phyloP scores from a whole-genome alignment of 768 basidiomycete species.

The Daedalea quercina region DNA sequence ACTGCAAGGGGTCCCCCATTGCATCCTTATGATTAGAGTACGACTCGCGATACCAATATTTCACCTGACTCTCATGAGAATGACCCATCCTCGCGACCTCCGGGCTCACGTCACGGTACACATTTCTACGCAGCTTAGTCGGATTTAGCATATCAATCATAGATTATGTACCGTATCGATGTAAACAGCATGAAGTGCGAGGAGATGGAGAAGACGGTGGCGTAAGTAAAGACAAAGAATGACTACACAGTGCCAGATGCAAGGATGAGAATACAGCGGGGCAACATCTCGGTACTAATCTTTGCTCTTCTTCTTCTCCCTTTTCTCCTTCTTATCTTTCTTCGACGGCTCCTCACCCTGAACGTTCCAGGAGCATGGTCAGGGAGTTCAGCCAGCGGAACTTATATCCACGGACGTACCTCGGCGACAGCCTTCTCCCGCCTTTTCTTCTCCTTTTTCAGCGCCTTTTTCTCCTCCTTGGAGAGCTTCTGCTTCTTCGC shows the following conservation, averaged over 20 bases:
- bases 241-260: conserved; percentile 5
- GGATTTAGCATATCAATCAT: background rate
- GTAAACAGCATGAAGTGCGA: too few relatives aligned
- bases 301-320: conserved; percentile 43
- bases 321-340: conserved; percentile 34
- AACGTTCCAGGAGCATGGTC: background rate
- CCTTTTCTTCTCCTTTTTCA: conserved; percentile 73
- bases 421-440: conserved; percentile 36
- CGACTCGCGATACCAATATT: background rate
- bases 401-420: conserved; percentile 22
- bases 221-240: conserved; percentile 10
- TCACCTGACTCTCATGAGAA: background rate
- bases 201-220: too few relatives aligned
- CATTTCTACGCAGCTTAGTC: background rate
- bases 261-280: conserved; percentile 3
- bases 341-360: conserved; percentile 28
- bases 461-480: conserved; percentile 82
- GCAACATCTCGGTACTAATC: conserved; percentile 18
- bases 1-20: background rate
- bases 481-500: conserved; percentile 70
- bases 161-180: too few relatives aligned
- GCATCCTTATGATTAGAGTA: background rate
- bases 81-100: background rate
- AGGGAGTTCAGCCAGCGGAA: conserved; percentile 1
- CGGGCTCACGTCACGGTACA: background rate